These are phyloP conservation scores for Cercophora sp. DNA, from an alignment of 495 filamentous ascomycete species.

Conservation along the genomic window DNA sequence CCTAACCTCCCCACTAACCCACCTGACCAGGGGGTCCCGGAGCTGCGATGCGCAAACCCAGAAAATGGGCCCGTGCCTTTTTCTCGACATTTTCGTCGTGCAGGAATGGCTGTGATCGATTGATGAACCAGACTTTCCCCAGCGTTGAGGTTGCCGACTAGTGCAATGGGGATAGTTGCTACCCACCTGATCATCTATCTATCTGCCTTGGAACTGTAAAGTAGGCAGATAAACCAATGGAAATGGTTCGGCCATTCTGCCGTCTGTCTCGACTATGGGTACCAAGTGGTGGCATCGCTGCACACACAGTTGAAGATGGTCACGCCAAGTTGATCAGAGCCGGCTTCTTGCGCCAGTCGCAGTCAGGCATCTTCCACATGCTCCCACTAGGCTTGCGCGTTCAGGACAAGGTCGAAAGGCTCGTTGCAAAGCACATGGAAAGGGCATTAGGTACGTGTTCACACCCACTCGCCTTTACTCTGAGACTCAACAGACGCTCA, in stretches of 20 bases:
- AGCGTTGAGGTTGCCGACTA: too few relatives aligned
- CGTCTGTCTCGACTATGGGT: constrained; percentile 74
- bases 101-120: too few relatives aligned
- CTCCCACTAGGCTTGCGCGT: constrained; percentile 86
- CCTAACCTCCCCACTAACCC: too few relatives aligned
- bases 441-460: constrained; percentile 55
- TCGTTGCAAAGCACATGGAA: constrained; percentile 89
- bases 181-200: too few relatives aligned
- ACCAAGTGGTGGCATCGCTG: constrained; percentile 67
- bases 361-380: constrained; percentile 89
- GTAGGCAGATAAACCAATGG: neutral
- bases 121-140: too few relatives aligned
- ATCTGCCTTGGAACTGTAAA: neutral
- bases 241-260: constrained; percentile 16
- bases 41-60: too few relatives aligned
- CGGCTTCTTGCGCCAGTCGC: constrained; percentile 80
- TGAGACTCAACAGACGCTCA: too few relatives aligned
- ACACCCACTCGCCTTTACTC: neutral
- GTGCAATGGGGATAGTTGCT: too few relatives aligned
- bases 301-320: constrained; percentile 53
- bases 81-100: too few relatives aligned
- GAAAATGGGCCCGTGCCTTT: too few relatives aligned
- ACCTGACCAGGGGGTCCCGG: too few relatives aligned
- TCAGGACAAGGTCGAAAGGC: constrained; percentile 77
- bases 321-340: constrained; percentile 71